Conservation (phyloP, 2,329 filamentous ascomycete species). For the Aspergillus puulaauensis region DNA sequence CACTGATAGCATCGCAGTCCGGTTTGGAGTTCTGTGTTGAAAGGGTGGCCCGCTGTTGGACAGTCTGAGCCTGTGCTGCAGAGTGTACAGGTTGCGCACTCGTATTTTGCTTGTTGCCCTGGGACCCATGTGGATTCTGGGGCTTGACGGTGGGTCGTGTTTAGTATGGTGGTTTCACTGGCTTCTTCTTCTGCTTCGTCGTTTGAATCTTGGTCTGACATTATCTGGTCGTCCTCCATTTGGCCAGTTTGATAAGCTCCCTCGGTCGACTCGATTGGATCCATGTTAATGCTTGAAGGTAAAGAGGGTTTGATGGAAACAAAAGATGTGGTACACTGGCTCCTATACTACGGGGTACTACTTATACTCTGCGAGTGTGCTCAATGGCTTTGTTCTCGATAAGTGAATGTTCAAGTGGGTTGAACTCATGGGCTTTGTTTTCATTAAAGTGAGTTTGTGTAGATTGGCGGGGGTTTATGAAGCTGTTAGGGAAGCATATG, state of each 20-base stretch:
- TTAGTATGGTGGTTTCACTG: too few relatives aligned
- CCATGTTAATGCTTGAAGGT: too few relatives aligned
- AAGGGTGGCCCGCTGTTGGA: background rate
- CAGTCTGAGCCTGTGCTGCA: background rate
- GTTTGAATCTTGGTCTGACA: too few relatives aligned
- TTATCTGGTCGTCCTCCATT: too few relatives aligned
- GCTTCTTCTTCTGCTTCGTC: too few relatives aligned
- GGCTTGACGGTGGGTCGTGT: too few relatives aligned
- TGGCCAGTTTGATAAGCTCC: too few relatives aligned
- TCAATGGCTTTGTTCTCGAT: background rate
- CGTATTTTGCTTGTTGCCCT: background rate
- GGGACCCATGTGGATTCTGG: background rate
- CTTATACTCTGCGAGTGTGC: background rate
- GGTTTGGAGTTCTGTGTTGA: background rate
- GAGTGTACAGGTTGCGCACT: background rate
- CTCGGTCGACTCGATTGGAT: too few relatives aligned
- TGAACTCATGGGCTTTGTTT: background rate
- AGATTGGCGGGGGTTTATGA: background rate
- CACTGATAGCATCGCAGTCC: conserved; percentile 4
- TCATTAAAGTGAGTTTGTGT: background rate
- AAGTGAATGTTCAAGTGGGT: background rate
- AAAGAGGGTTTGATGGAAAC: background rate
- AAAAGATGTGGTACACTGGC: background rate
- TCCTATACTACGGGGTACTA: background rate
- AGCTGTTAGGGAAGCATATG: background rate